Base-by-base conservation (phyloP, 2,329 filamentous ascomycete species). In the Cladobotryum protrusum region DNA sequence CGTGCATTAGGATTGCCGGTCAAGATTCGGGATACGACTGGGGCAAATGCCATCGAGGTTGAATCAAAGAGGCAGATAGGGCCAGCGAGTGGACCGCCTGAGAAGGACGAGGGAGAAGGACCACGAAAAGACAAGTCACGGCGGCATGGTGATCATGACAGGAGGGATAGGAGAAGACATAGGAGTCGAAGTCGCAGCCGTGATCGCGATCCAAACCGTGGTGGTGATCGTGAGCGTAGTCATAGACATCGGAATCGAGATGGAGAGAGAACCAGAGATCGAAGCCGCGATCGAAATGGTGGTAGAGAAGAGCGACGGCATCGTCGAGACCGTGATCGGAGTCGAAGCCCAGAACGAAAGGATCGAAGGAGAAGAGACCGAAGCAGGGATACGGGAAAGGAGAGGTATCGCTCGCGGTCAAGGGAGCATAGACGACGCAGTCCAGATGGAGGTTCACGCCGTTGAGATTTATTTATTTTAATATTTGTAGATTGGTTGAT, bases 1-100 rank as follows among this genome's bases (percentile, higher is more conserved):
- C 78, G 75, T 41, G 91, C 91, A 0, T 72, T 99, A 48, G 93
- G 93, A 0, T 71, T 96, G 29, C 89, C 89, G 0, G 76, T 86
- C 2, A 79, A 85, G 1, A 71, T 76, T 6, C 75, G 81, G 46
- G 78, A 81, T 44, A 72, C 73, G 1, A 79, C 77, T 1, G 79
- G 77, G 4, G 77, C 78, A 3, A 95, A 93, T 64, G 80, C 87
- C 0, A 67, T 95, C 11, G 85, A 82, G 37, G 77, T 86, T 24
- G 77, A 72, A 4, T 59, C 57, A 2, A 66, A 67, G 47, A 66
- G 71, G 50, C 59, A 67, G 6, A 57, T 69, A 11, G 67, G 63
- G 0, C 61, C 66, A 1, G 59, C 58, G 41, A 50, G 56, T 48
- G 36, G 57, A 12, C 50, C 61, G 55, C 60, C 57, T 3, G 62